phyloP scores from a whole-genome alignment of 768 basidiomycete genomes.

The Pulveroboletus sp. region DNA sequence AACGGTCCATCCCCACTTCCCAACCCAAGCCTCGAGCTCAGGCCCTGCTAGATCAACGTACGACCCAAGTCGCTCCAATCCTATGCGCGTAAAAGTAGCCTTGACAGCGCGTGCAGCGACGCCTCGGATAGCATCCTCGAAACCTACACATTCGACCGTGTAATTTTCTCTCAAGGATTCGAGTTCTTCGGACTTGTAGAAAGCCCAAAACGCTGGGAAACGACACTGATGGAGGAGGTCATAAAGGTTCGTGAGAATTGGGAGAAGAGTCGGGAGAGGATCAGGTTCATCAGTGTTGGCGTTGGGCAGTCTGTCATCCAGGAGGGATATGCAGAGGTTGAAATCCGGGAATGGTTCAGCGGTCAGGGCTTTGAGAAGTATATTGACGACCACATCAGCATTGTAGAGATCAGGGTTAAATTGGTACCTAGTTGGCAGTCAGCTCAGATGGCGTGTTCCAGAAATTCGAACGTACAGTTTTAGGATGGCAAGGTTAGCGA shows the following conservation, averaged over 20 bases:
- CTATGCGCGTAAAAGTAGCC: slow-evolving; percentile 76
- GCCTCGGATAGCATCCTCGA: slow-evolving; percentile 78
- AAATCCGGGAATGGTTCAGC: slow-evolving; percentile 89
- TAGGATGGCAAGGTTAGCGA: slow-evolving; percentile 92
- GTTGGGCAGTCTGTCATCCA: slow-evolving; percentile 66
- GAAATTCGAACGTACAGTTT: slow-evolving; percentile 62
- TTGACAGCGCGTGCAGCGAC: slow-evolving; percentile 76
- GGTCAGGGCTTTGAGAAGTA: slow-evolving; percentile 88
- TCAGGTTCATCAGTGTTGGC: slow-evolving; percentile 73
- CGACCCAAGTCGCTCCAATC: slow-evolving; percentile 59
- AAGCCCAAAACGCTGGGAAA: slow-evolving; percentile 83
- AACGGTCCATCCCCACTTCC: slow-evolving; percentile 64
- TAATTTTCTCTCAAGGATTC: slow-evolving; percentile 81
- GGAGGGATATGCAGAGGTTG: slow-evolving; percentile 89
- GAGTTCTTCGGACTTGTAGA: slow-evolving; percentile 67
- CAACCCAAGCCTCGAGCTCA: slow-evolving; percentile 58
- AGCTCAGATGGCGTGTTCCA: background rate
- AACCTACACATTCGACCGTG: slow-evolving; percentile 79
- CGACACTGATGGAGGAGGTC: slow-evolving; percentile 78
- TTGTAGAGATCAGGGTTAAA: slow-evolving; percentile 94
- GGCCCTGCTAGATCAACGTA: slow-evolving; percentile 70
- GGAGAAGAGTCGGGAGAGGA: slow-evolving; percentile 70
- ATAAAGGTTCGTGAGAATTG: slow-evolving; percentile 64
- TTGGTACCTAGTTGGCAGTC: slow-evolving; percentile 65
- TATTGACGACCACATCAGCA: slow-evolving; percentile 89